Evolutionary conservation across 768 basidiomycete species (phyloP).

Genomic region (Xanthoconium stramineum): DNA sequence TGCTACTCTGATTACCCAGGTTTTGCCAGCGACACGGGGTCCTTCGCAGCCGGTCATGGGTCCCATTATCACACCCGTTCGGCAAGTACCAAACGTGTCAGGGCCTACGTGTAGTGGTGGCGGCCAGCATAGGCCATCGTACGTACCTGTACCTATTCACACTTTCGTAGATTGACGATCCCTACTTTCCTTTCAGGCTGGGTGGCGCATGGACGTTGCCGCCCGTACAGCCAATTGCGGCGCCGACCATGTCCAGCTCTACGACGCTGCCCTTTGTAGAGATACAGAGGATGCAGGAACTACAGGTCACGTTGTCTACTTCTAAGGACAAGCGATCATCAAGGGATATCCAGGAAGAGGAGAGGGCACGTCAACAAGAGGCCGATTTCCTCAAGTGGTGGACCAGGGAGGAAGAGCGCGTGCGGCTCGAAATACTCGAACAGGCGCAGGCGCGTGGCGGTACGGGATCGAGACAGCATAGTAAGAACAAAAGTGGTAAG

Average conservation of each 20-base stretch:
- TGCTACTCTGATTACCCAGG: constrained; percentile 15
- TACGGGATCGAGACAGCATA: neutral
- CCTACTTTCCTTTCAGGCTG: constrained; percentile 6
- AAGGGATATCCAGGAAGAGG: constrained; percentile 84
- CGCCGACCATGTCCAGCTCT: constrained; percentile 23
- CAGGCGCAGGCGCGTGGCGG: neutral
- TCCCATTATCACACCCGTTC: constrained; percentile 61
- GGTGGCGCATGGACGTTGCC: constrained; percentile 63
- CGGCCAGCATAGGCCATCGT: constrained; percentile 47
- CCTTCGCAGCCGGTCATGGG: constrained; percentile 42
- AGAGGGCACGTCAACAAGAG: constrained; percentile 62
- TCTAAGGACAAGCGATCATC: constrained; percentile 60
- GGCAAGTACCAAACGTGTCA: constrained; percentile 36
- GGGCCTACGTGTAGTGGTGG: constrained; percentile 18
- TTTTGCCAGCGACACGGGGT: constrained; percentile 22
- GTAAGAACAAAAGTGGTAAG: constrained; percentile 6
- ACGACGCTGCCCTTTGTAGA: constrained; percentile 62
- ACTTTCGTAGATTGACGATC: neutral
- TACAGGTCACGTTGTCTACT: constrained; percentile 39
- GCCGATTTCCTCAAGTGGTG: constrained; percentile 88
- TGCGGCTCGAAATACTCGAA: constrained; percentile 46
- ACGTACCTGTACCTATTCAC: constrained; percentile 24
- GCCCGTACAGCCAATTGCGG: constrained; percentile 47
- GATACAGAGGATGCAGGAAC: constrained; percentile 79
- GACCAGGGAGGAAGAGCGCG: constrained; percentile 74